Evolutionary conservation across 2,329 filamentous ascomycete genomes (phyloP), one percentile per base, ranked within the genome.

Genomic region (Colletotrichum sp.): DNA sequence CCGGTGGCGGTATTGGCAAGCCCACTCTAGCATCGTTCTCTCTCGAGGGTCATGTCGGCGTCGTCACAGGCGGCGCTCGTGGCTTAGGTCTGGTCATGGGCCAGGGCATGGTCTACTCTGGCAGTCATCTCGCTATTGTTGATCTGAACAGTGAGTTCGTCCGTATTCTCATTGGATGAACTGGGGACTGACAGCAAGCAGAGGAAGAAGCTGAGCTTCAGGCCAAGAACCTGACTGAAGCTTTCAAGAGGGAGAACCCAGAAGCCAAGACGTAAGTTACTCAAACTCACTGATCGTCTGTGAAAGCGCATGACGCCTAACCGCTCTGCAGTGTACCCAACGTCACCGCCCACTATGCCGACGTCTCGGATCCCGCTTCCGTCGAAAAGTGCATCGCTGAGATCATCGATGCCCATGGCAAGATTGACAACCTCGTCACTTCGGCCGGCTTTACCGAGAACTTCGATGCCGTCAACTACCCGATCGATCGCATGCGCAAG

Each of bases 361-460:
- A 98, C 83, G 96, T 98, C 67, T 93, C 95, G 30, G 92, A 94
- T 80, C 93, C 93, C 26, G 91, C 93, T 65, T 96, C 95, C 8
- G 96, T 98, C 77, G 93, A 94, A 74, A 85, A 88, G 36, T 94
- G 94, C 80, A 90, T 98, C 79, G 87, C 89, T 48, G 93, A 95
- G 76, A 90, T 96, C 79, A 83, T 96, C 67, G 80, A 87, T 65
- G 86, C 90, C 75, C 96, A 98, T 83, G 93, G 93, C 85, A 94
- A 94, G 84, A 95, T 98, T 80, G 96, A 98, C 86, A 93, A 95
- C 85, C 91, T 99, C 30, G 96, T 99, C 80, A 98, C 96, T 30
- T 98, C 95, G n/a, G 96, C 96, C 66, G 96, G 96, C 61, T 98
- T 99, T 87, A 97, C 95, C 16, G 96, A 98, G 88, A 98, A 98